Evolutionary conservation across 2,329 filamentous ascomycete genomes (phyloP), one percentile per base, ranked within the genome.

Genomic region (Hymenoscyphus infarciens): DNA sequence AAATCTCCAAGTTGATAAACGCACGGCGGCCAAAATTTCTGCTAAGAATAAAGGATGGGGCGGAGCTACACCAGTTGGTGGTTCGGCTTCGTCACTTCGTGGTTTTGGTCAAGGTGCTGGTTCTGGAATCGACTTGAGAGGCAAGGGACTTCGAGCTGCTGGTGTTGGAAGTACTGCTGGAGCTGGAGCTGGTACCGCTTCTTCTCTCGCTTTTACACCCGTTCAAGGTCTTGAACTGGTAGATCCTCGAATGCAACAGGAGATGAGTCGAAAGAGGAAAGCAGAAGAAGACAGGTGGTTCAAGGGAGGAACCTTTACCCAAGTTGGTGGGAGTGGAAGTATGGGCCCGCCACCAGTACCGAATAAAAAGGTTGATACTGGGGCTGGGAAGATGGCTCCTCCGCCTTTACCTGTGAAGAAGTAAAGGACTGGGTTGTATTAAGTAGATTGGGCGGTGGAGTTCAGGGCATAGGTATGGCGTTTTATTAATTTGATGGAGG

Each of bases 11-110:
- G 89, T 99, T 72, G 95, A 99, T 75, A 90, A 95, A 74, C 88
- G 94, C 63, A 99, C 95, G 3, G 87, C 91, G 62, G 95, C 95
- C 54, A 97, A 96, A 75, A 85, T 99, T 53, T 92, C 90, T 73
- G 93, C 93, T 75, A 97, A 96, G 79, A 96, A 94, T 77, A 93
- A 96, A 71, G 95, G 95, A 29, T 99, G 95, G 95, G 94, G 93
- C 61, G 87, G 83, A 54, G 85, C 76, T 5, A 88, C 88, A 39
- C 81, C 85, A 3, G 77, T 86, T 57, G 80, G 82, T 65, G 87
- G 88, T 63, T 83, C 87, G 3, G 89, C 90, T n/a, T 92, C 92
- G 1, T 94, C 91, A 31, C 83, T 97, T 62, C 87, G 91, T 63
- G 87, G 88, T 3, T 92, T 96, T 67, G 90, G 89, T 19, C 86